A percentile compares a stretch with the other conserved stretches of the same genome.
Conservation (phyloP, 2,329 filamentous ascomycete species). For the Nothomitra cinnamomea region DNA sequence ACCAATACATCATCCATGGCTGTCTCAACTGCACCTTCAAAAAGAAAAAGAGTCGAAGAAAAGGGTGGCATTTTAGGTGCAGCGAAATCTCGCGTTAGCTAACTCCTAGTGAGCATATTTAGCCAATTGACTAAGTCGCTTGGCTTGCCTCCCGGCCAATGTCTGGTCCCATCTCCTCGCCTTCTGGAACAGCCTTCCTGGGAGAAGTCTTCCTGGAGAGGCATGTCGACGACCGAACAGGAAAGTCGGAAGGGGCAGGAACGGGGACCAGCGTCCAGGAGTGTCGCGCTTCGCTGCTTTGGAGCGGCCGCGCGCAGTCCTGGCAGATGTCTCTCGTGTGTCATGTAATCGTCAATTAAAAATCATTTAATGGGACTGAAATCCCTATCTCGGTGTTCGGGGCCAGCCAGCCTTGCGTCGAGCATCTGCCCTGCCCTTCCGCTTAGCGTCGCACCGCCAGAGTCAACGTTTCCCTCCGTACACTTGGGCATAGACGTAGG, state of each 20-base stretch:
- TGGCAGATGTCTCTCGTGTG: too few species aligned
- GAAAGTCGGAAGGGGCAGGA: not conserved
- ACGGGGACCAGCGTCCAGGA: not conserved
- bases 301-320: too few species aligned
- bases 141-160: not conserved
- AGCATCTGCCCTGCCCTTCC: too few species aligned
- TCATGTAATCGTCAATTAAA: too few species aligned
- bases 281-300: too few species aligned
- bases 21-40: not conserved
- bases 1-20: not conserved
- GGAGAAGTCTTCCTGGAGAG: not conserved
- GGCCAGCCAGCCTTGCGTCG: too few species aligned
- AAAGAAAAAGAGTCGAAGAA: not conserved
- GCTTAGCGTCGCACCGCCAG: too few species aligned
- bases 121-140: not conserved
- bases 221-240: not conserved
- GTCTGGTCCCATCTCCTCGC: not conserved
- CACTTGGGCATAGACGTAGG: too few species aligned
- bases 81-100: not conserved
- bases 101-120: not conserved
- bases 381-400: too few species aligned
- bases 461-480: too few species aligned
- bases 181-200: slow-evolving; percentile 1
- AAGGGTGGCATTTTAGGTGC: not conserved
- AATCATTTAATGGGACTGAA: too few species aligned